phyloP scores from a whole-genome alignment of 345 rosid genomes.

The Euphorbia tirucalli region DNA sequence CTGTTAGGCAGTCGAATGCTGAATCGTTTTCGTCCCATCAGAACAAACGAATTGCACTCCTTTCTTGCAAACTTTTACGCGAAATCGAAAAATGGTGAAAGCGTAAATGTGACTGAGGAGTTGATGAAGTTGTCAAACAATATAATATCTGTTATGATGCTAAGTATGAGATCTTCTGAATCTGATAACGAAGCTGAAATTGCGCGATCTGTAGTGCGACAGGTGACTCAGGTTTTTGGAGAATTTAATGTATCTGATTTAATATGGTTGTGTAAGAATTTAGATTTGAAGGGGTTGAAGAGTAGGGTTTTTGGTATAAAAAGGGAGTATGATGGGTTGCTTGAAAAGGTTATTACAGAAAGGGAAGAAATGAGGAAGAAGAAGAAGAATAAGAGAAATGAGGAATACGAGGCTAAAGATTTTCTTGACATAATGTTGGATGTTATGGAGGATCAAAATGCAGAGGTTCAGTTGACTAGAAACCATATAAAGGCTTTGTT shows the following conservation, averaged over 20 bases:
- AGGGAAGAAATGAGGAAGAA: constrained; percentile 28
- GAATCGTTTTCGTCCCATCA: constrained; percentile 34
- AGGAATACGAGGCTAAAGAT: constrained; percentile 27
- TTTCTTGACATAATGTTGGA: constrained; percentile 45
- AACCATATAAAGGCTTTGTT: constrained; percentile 38
- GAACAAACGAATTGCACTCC: constrained; percentile 22
- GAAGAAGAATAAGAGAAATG: not conserved
- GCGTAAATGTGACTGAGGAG: constrained; percentile 41
- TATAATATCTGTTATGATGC: constrained; percentile 46
- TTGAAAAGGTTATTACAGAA: constrained; percentile 35
- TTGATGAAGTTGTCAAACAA: constrained; percentile 39
- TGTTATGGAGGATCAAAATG: constrained; percentile 26
- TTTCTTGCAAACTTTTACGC: constrained; percentile 15
- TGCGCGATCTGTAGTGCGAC: constrained; percentile 27
- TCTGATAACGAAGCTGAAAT: constrained; percentile 29
- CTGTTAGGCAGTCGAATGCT: constrained; percentile 40
- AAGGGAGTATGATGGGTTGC: constrained; percentile 30
- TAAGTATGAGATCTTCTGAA: constrained; percentile 38
- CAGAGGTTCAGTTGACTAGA: constrained; percentile 32
- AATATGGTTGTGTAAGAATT: constrained; percentile 39
- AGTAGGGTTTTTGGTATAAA: constrained; percentile 31
- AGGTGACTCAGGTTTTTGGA: constrained; percentile 45
- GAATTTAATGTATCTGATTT: constrained; percentile 46
- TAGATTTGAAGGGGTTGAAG: constrained; percentile 38
- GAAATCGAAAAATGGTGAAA: constrained; percentile 22